Conservation (phyloP, 2,329 filamentous ascomycete genomes). For the Emmonsiellopsis sp. region DNA sequence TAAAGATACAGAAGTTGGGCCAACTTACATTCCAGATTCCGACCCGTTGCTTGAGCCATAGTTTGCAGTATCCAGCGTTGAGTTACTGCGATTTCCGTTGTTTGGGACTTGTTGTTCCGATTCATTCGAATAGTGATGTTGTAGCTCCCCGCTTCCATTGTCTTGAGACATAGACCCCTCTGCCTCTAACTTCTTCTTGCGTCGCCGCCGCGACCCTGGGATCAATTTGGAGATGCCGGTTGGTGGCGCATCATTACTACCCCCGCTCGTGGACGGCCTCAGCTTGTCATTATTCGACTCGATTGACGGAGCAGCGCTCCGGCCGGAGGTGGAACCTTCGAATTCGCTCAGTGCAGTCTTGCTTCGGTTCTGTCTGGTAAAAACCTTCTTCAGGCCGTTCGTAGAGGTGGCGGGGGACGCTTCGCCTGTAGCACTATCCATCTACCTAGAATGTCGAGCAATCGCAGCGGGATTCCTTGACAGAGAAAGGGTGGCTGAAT, state of each 20-base stretch:
- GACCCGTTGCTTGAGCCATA: slow-evolving; percentile 19
- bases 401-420: slow-evolving; percentile 19
- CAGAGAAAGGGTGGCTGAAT: not conserved
- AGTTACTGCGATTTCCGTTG: not conserved
- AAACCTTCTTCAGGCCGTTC: slow-evolving; percentile 29
- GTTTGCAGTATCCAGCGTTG: not conserved
- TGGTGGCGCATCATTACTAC: slow-evolving; percentile 25
- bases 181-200: slow-evolving; percentile 34
- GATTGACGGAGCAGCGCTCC: slow-evolving; percentile 29
- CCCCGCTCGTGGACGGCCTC: slow-evolving; percentile 31
- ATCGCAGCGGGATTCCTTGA: not conserved
- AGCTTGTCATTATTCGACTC: slow-evolving; percentile 30
- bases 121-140: not conserved
- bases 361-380: slow-evolving; percentile 27
- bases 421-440: slow-evolving; percentile 26
- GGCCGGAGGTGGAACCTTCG: slow-evolving; percentile 17
- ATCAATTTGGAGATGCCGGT: slow-evolving; percentile 47
- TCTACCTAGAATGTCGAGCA: slow-evolving; percentile 8
- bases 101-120: not conserved
- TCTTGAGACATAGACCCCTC: slow-evolving; percentile 16
- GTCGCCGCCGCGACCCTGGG: slow-evolving; percentile 25
- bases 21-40: slow-evolving; percentile 32
- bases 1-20: too few relatives aligned
- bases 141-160: slow-evolving; percentile 5
- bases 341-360: slow-evolving; percentile 27